These are phyloP conservation scores for Aspergillus viridinutans DNA, from an alignment of 2,329 filamentous ascomycete genomes.

Conservation along the genomic window DNA sequence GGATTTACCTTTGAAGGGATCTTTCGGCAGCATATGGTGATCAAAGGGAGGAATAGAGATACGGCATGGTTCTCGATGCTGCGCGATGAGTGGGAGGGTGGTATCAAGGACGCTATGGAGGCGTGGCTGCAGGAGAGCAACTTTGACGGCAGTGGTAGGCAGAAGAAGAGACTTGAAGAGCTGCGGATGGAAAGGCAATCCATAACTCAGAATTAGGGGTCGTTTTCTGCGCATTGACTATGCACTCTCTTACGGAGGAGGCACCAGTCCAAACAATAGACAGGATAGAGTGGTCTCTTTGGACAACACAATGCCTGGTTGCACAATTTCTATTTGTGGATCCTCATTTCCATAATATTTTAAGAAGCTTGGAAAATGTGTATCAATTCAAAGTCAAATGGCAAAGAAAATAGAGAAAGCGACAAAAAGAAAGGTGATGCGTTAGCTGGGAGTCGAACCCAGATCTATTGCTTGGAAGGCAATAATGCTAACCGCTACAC, in stretches of 20 bases:
- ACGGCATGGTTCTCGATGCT: slow-evolving; percentile 59
- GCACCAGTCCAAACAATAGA: no score
- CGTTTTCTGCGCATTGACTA: no score
- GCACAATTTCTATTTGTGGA: no score
- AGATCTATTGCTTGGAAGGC: not conserved
- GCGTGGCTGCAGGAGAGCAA: slow-evolving; percentile 53
- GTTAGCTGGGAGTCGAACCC: not conserved
- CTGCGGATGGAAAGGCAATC: slow-evolving; percentile 16
- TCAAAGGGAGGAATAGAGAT: slow-evolving; percentile 55
- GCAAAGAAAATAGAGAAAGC: not conserved
- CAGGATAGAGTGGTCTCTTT: no score
- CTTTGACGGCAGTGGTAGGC: slow-evolving; percentile 53
- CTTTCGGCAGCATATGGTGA: slow-evolving; percentile 59
- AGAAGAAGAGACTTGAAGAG: slow-evolving; percentile 45
- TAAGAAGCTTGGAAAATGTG: no score
- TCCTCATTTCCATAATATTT: no score
- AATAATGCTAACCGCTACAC: not conserved
- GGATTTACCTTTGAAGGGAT: slow-evolving; percentile 59
- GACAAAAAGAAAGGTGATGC: not conserved
- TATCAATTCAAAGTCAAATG: not conserved
- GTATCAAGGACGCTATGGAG: slow-evolving; percentile 49
- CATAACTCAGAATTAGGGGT: not conserved
- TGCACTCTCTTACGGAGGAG: no score
- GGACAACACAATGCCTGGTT: no score
- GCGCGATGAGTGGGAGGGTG: slow-evolving; percentile 59